Evolutionary conservation across 2,329 filamentous ascomycete genomes (phyloP).

Genomic region (Aspergillus sp.): DNA sequence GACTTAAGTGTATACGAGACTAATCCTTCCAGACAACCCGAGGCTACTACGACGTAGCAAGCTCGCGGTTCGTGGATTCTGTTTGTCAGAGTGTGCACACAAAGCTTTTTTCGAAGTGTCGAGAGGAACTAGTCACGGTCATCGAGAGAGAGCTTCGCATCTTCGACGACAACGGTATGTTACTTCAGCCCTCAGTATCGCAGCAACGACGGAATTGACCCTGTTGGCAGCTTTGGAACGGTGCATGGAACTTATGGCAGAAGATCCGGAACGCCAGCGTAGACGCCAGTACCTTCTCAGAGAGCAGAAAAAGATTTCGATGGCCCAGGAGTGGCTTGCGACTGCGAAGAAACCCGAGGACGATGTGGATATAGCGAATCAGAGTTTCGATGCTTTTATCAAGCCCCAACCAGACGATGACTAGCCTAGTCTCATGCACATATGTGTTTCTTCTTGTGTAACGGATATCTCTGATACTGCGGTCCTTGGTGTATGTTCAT

Average conservation of each 20-base stretch:
- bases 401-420: not conserved
- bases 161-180: conserved; percentile 23
- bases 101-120: conserved; percentile 30
- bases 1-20: conserved; percentile 4
- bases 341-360: conserved; percentile 9
- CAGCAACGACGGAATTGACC: not conserved
- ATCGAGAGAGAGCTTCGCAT: conserved; percentile 26
- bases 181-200: not conserved
- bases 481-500: too few relatives aligned
- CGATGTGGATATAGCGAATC: not conserved
- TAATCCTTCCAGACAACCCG: conserved; percentile 19
- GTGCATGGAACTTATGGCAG: conserved; percentile 30
- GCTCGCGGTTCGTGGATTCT: conserved; percentile 31
- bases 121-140: conserved; percentile 20
- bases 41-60: conserved; percentile 35
- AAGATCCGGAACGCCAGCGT: conserved; percentile 28
- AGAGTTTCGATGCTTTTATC: not conserved
- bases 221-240: conserved; percentile 21
- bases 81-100: conserved; percentile 31
- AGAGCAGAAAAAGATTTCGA: conserved; percentile 26
- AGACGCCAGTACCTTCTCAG: conserved; percentile 22
- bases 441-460: too few relatives aligned
- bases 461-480: too few relatives aligned
- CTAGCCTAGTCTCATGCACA: not conserved
- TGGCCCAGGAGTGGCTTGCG: conserved; percentile 27